Evolutionary conservation across 441 rosid genomes (phyloP), one percentile per base, ranked within the genome.

Genomic region (Kokia cookei): DNA sequence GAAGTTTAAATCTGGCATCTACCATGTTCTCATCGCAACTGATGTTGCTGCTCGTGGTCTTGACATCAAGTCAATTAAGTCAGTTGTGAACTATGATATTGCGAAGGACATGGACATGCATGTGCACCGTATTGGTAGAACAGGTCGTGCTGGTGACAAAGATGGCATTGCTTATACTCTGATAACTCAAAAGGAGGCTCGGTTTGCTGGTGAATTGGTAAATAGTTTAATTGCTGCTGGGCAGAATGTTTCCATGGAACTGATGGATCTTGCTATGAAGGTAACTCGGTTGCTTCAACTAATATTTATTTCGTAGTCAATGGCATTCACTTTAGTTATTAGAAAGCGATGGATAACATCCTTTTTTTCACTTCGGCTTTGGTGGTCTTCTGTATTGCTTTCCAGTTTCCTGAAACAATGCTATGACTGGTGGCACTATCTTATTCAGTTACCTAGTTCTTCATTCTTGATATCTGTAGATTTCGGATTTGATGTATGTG

Each of bases 1-100:
- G 27, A 59, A 59, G 40, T 59, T 59, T 27, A 59, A 59, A 59
- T 59, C 64, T 27, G 64, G 64, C 64, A 59, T 59, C 37, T 59
- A 59, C 64, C 64, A 59, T 27, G 64, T 59, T 59, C 64, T 59
- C 64, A 27, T 59, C 1, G 64, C 64, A 27, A 59, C 64, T 59
- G 64, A 59, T 59, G 64, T 59, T 27, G 64, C 64, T 59, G 64
- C 64, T 59, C 64, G 64, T 59, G 64, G 64, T 59, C 64, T 59
- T 59, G 40, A 59, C 64, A 59, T 59, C 64, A 59, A 59, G 64
- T 59, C 64, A 59, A 59, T 59, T 59, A 59, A 59, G 40, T 59
- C 64, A 2, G 64, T 59, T 59, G 64, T 59, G 64, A 59, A 59
- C 64, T 59, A 26, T 59, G 64, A 59, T 59, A 27, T 27, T 59